phyloP scores from a whole-genome alignment of 148 eudicot genomes.

The Oxyria digyna region DNA sequence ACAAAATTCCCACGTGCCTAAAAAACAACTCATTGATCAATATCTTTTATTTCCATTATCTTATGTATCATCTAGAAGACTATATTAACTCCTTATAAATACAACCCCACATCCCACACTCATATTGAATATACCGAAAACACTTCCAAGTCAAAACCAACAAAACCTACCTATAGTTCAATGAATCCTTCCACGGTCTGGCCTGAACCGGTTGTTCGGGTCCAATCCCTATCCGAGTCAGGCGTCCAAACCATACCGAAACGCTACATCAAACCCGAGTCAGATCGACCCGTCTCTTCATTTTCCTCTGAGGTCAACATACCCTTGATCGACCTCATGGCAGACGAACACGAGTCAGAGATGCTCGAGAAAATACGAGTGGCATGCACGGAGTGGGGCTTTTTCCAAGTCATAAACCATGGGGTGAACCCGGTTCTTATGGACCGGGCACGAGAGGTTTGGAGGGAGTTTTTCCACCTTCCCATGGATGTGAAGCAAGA shows the following conservation, averaged over 20 bases:
- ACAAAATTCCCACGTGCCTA: background rate
- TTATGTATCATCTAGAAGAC: background rate
- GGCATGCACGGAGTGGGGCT: slow-evolving; percentile 76
- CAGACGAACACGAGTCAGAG: background rate
- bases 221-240: slow-evolving; percentile 64
- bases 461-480: slow-evolving; percentile 74
- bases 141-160: background rate
- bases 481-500: slow-evolving; percentile 73
- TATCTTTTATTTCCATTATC: background rate
- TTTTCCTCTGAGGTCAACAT: slow-evolving; percentile 23
- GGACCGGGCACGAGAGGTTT: slow-evolving; percentile 46
- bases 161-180: too few relatives aligned
- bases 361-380: slow-evolving; percentile 19
- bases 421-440: slow-evolving; percentile 52
- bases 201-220: slow-evolving; percentile 85
- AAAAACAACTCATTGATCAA: background rate
- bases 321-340: slow-evolving; percentile 50
- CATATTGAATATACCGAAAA: background rate
- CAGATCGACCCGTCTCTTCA: slow-evolving; percentile 31
- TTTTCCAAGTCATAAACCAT: slow-evolving; percentile 74
- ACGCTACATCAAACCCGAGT: slow-evolving; percentile 44
- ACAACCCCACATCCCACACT: background rate
- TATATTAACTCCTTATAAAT: background rate
- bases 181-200: slow-evolving; percentile 18
- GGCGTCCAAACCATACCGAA: slow-evolving; percentile 34